Percentiles rank a stretch among this genome's conserved stretches.
These are phyloP conservation scores for Exophiala aquamarina DNA, from an alignment of 2,329 filamentous ascomycete species.

Conservation along the genomic window DNA sequence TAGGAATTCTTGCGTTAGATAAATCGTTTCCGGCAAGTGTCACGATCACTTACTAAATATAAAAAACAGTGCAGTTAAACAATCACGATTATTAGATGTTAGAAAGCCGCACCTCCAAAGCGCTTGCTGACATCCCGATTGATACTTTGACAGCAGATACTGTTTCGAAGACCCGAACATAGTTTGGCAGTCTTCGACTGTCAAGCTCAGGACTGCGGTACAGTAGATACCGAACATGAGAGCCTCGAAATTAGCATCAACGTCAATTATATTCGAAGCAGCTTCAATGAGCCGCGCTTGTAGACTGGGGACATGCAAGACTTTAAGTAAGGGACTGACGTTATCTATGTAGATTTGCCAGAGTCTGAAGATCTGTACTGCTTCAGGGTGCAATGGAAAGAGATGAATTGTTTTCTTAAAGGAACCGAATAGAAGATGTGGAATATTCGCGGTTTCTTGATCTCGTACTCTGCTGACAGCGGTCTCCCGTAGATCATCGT, in stretches of 20 bases:
- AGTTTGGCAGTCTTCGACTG: slow-evolving; percentile 52
- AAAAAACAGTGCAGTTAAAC: slow-evolving; percentile 54
- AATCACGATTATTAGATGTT: slow-evolving; percentile 42
- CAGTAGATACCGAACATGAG: slow-evolving; percentile 70
- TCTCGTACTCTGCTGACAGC: slow-evolving; percentile 40
- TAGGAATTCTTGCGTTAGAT: slow-evolving; percentile 41
- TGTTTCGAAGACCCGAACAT: slow-evolving; percentile 39
- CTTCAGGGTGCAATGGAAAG: slow-evolving; percentile 58
- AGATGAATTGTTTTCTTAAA: slow-evolving; percentile 35
- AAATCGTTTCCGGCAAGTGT: slow-evolving; percentile 27
- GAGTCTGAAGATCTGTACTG: slow-evolving; percentile 51
- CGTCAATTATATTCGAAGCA: slow-evolving; percentile 54
- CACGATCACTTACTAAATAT: slow-evolving; percentile 49
- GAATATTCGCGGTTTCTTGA: slow-evolving; percentile 40
- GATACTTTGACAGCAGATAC: slow-evolving; percentile 43
- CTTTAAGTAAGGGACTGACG: slow-evolving; percentile 67
- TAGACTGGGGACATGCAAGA: slow-evolving; percentile 66
- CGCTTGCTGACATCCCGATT: slow-evolving; percentile 48
- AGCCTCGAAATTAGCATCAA: slow-evolving; percentile 60
- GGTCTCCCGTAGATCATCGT: neutral
- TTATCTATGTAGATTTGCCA: slow-evolving; percentile 72
- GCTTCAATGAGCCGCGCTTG: slow-evolving; percentile 66
- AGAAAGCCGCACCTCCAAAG: slow-evolving; percentile 45
- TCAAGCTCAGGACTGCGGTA: slow-evolving; percentile 58
- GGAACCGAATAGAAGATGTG: slow-evolving; percentile 54